These are phyloP conservation scores for Phytophthora gonapodyides DNA, from an alignment of 352 stramenopile species.

Conservation along the genomic window DNA sequence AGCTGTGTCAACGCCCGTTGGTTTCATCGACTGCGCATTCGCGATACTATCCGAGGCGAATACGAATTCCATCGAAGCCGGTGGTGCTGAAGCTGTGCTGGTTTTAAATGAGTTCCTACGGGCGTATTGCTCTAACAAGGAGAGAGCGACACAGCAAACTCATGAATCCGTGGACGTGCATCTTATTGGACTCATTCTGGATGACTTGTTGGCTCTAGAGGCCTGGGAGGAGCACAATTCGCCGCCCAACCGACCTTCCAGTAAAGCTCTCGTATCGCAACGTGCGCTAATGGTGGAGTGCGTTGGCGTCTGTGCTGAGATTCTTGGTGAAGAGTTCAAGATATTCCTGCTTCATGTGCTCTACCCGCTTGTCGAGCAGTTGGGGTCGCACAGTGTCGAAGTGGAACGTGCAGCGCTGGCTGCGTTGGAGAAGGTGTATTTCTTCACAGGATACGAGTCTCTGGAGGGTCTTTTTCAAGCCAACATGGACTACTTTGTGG, in stretches of 20 bases:
- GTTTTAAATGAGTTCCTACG: conserved; percentile 72
- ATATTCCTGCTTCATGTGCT: conserved; percentile 73
- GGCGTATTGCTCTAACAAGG: conserved; percentile 24
- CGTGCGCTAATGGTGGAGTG: conserved; percentile 76
- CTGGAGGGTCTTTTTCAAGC: conserved; percentile 69
- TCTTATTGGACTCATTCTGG: conserved; percentile 73
- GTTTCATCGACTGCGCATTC: conserved; percentile 75
- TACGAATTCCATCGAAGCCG: conserved; percentile 1
- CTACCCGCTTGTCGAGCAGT: conserved; percentile 86
- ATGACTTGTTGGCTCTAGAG: conserved; percentile 65
- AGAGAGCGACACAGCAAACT: not conserved
- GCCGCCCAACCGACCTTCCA: conserved; percentile 1
- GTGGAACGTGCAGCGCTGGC: conserved; percentile 75
- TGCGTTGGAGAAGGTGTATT: conserved; percentile 71
- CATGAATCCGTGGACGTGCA: conserved; percentile 51
- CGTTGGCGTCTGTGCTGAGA: conserved; percentile 73
- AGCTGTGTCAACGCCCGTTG: conserved; percentile 47
- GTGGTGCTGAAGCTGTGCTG: conserved; percentile 51
- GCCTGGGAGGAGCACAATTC: conserved; percentile 42
- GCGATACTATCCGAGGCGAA: conserved; percentile 35
- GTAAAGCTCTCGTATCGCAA: conserved; percentile 40
- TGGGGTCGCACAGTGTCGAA: conserved; percentile 59
- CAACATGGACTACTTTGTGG: conserved; percentile 91
- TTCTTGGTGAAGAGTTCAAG: conserved; percentile 54
- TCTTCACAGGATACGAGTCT: conserved; percentile 55